These are phyloP conservation scores for Kuraishia cidri DNA, from an alignment of 805 yeast genomes.

Conservation along the genomic window DNA sequence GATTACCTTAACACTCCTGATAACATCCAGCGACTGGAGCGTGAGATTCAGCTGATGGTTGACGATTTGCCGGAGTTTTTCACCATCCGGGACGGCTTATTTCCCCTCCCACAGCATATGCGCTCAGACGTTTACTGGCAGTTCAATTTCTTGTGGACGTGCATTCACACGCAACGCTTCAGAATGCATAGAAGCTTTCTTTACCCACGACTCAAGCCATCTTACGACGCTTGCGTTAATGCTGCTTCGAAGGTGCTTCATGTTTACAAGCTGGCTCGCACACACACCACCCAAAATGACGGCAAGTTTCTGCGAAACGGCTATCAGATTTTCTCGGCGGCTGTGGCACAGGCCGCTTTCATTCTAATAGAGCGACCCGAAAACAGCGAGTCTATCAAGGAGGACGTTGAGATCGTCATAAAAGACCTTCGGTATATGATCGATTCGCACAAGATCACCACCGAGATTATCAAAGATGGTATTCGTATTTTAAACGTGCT, in stretches of 20 bases:
- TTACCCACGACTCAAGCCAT: background rate
- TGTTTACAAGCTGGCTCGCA: background rate
- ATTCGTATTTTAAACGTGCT: background rate
- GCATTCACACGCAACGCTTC: conserved; percentile 12
- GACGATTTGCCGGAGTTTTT: conserved; percentile 7
- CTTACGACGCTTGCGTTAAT: background rate
- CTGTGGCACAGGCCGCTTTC: conserved; percentile 1
- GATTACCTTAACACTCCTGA: conserved; percentile 2
- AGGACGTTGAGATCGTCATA: background rate
- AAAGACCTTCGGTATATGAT: background rate
- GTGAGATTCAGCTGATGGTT: conserved; percentile 7
- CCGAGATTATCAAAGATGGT: background rate
- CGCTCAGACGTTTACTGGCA: conserved; percentile 15
- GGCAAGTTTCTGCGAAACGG: conserved; percentile 1
- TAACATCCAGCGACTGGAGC: conserved; percentile 2
- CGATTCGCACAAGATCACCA: background rate
- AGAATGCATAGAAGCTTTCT: conserved; percentile 2
- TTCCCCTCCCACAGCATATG: conserved; percentile 7
- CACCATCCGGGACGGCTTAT: conserved; percentile 5
- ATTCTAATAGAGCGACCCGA: conserved; percentile 1
- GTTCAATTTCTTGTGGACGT: conserved; percentile 10
- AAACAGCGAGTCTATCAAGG: background rate
- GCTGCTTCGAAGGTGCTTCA: conserved; percentile 1
- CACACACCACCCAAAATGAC: background rate
- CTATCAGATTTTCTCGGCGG: conserved; percentile 2